phyloP scores from a whole-genome alignment of 2,329 filamentous ascomycete genomes.

The Podosphaera aphanis region DNA sequence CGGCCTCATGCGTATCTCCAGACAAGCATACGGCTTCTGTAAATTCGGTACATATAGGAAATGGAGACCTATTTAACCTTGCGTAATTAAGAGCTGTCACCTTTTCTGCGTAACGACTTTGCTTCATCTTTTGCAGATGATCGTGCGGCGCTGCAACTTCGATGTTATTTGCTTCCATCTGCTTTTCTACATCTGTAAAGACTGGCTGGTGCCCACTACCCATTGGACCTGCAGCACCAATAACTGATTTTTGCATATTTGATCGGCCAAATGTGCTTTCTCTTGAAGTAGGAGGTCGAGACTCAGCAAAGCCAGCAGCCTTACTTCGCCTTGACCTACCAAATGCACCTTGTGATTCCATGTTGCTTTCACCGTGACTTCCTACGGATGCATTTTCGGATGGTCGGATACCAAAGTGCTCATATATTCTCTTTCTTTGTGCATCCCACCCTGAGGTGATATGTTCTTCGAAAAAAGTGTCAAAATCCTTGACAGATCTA shows the following conservation, averaged over 20 bases:
- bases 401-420: constrained; percentile 75
- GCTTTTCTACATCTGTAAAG: constrained; percentile 45
- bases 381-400: constrained; percentile 22
- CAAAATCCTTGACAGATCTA: constrained; percentile 74
- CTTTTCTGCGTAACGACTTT: constrained; percentile 56
- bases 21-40: constrained; percentile 47
- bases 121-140: constrained; percentile 61
- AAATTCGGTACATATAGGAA: constrained; percentile 55
- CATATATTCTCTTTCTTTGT: constrained; percentile 77
- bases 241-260: constrained; percentile 59
- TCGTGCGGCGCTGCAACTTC: constrained; percentile 36
- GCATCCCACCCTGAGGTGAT: constrained; percentile 90
- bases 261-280: constrained; percentile 45
- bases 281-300: constrained; percentile 11
- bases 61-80: constrained; percentile 40
- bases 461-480: constrained; percentile 81
- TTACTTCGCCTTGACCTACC: constrained; percentile 33
- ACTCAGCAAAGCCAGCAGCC: constrained; percentile 17
- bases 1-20: constrained; percentile 45
- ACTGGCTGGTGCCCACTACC: constrained; percentile 33
- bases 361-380: constrained; percentile 16
- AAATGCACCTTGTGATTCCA: constrained; percentile 30
- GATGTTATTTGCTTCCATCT: constrained; percentile 25
- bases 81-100: constrained; percentile 57
- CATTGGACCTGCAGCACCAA: constrained; percentile 52